Percentiles rank a stretch among this genome's conserved stretches.
These are phyloP conservation scores for Diaporthe citri DNA, from an alignment of 2,329 filamentous ascomycete genomes.

Conservation along the genomic window DNA sequence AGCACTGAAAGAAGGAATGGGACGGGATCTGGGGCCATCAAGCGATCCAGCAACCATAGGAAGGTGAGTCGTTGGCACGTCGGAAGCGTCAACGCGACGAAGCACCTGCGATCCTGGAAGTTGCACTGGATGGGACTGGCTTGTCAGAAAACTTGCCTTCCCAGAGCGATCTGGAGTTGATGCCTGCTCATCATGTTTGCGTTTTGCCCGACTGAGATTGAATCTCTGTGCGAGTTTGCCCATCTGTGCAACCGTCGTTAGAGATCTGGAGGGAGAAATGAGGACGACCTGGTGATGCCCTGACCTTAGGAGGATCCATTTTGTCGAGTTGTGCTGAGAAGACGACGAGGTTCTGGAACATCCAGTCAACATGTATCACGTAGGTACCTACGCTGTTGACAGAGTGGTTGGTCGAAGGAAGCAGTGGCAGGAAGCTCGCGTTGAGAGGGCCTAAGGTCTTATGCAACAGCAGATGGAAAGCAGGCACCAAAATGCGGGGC, in stretches of 20 bases:
- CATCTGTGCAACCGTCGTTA: neutral
- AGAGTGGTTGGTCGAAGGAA: neutral
- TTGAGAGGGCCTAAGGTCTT: neutral
- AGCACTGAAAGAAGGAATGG: neutral
- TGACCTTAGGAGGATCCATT: conserved; percentile 5
- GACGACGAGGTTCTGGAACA: neutral
- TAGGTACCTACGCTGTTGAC: neutral
- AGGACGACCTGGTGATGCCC: neutral
- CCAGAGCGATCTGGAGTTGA: neutral
- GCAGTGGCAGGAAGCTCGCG: neutral
- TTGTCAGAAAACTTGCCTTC: neutral
- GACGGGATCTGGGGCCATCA: neutral
- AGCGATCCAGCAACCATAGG: neutral
- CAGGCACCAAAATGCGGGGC: neutral
- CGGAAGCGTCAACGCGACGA: neutral
- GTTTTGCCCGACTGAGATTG: neutral
- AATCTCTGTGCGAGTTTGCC: conserved; percentile 25
- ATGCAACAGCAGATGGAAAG: neutral
- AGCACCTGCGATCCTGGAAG: neutral
- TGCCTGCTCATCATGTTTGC: neutral
- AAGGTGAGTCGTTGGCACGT: too few species aligned
- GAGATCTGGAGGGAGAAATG: neutral
- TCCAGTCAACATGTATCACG: neutral
- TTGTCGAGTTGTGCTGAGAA: neutral
- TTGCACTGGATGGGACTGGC: neutral